Evolutionary conservation across 2,329 filamentous ascomycete genomes (phyloP), one percentile per base, ranked within the genome.

Genomic region (Fusarium burgessii): DNA sequence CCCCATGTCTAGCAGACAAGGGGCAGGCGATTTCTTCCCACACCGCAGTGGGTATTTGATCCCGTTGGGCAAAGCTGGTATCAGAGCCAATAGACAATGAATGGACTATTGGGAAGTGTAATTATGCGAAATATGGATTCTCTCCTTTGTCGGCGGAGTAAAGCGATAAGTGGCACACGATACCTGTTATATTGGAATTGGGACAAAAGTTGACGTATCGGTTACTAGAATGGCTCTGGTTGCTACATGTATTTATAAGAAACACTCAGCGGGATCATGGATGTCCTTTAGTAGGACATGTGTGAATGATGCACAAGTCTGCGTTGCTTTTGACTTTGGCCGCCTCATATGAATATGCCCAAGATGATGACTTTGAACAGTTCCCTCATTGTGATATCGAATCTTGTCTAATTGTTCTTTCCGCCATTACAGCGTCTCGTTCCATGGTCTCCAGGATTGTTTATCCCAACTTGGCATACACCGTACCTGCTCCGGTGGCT

Each of bases 401-500:
- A 6, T 14, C 4, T 3, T 14, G 38, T 18, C 5, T 25, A 27
- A 11, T 20, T 18, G 7, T 20, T 18, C 7, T 8, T 12, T 8
- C 2, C 3, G 10, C 25, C 20, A 49, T 43, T 46, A 27, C 10
- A 73, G 18, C 2, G 70, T 72, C 57, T 75, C 73, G 9, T 75
- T 75, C 74, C 84, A 87, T 0, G 79, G 76, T 64, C 79, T 72
- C 79, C 83, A 86, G 14, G 68, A 78, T 73, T 86, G 83, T 18
- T 80, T 73, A 0, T 77, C 73, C 72, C 81, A 85, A 2, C 58
- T 75, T 4, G 81, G 81, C 77, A 87, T 86, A 55, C 86, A 88
- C 62, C 82, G 85, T 27, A 88, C 83, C 62, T 79, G 75, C 11
- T 78, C 78, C 0, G 87, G 87, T 7, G 86, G 85, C 8, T 79